Conservation (phyloP, 805 yeast species). For the Candida arabinofermentans region DNA sequence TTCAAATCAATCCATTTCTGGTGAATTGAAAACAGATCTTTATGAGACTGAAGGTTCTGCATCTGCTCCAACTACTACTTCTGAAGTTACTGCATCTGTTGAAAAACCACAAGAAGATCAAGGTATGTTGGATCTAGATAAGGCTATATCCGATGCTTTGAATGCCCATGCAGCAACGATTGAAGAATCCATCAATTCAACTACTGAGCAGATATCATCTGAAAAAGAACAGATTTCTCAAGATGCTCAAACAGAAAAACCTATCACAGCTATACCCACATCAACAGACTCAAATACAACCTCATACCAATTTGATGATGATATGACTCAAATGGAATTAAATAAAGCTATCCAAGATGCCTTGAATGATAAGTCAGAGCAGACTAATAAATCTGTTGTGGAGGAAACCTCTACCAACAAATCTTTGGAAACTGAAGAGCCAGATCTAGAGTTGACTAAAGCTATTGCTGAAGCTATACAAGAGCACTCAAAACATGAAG, state of each 20-base stretch:
- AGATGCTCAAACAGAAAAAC: background rate
- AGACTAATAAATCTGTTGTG: slow-evolving; percentile 1
- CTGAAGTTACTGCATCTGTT: background rate
- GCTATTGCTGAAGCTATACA: slow-evolving; percentile 26
- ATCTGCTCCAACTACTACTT: background rate
- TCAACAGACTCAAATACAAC: too few relatives aligned
- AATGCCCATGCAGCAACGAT: slow-evolving; percentile 7
- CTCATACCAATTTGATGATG: slow-evolving; percentile 7
- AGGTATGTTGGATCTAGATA: slow-evolving; percentile 7
- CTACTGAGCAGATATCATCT: background rate
- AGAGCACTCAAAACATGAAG: background rate
- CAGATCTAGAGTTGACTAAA: slow-evolving; percentile 15
- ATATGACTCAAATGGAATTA: slow-evolving; percentile 18
- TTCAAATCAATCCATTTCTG: background rate
- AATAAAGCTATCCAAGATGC: slow-evolving; percentile 27
- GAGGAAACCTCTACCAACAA: background rate
- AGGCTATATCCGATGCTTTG: slow-evolving; percentile 13
- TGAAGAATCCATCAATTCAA: background rate
- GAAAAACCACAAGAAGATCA: background rate
- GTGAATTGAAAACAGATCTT: too few relatives aligned
- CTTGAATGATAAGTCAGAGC: slow-evolving; percentile 7
- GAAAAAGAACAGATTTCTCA: too few relatives aligned
- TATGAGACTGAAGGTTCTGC: too few relatives aligned
- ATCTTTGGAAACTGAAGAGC: slow-evolving; percentile 4
- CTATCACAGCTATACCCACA: background rate